A percentile compares a stretch with the other conserved stretches of the same genome.
Evolutionary conservation across 106 monocot species (phyloP).

Genomic region (Dioscorea alata): DNA sequence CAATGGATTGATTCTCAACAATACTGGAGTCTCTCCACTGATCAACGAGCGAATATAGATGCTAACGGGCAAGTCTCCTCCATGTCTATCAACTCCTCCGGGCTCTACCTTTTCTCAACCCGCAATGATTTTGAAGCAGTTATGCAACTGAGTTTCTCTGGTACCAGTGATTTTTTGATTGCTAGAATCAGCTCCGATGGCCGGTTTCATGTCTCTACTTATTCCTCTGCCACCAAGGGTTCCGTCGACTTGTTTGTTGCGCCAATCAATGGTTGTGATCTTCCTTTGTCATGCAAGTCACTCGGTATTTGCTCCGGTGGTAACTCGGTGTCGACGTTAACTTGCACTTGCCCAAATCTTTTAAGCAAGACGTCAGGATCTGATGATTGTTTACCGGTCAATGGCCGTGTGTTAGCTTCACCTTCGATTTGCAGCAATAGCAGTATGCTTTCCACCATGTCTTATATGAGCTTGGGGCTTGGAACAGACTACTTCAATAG

Average conservation of each 20-base stretch:
- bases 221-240: neutral
- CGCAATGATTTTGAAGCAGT: conserved; percentile 1
- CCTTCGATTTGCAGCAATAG: neutral
- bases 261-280: conserved; percentile 40
- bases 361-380: conserved; percentile 13
- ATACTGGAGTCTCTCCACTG: conserved; percentile 67
- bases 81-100: conserved; percentile 44
- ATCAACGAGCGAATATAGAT: conserved; percentile 31
- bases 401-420: conserved; percentile 31
- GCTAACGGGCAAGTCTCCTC: conserved; percentile 24
- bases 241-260: conserved; percentile 31
- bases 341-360: conserved; percentile 47
- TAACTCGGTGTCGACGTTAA: conserved; percentile 13
- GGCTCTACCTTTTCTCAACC: conserved; percentile 40
- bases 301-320: conserved; percentile 44
- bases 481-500: conserved; percentile 46
- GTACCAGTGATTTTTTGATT: conserved; percentile 25
- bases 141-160: conserved; percentile 9
- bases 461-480: conserved; percentile 29
- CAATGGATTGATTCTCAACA: conserved; percentile 39
- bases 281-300: conserved; percentile 45
- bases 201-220: conserved; percentile 32
- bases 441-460: neutral
- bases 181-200: conserved; percentile 36
- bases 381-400: conserved; percentile 51